These are phyloP conservation scores for Ceratocystis colombiana DNA, from an alignment of 2,329 filamentous ascomycete genomes.

Conservation along the genomic window DNA sequence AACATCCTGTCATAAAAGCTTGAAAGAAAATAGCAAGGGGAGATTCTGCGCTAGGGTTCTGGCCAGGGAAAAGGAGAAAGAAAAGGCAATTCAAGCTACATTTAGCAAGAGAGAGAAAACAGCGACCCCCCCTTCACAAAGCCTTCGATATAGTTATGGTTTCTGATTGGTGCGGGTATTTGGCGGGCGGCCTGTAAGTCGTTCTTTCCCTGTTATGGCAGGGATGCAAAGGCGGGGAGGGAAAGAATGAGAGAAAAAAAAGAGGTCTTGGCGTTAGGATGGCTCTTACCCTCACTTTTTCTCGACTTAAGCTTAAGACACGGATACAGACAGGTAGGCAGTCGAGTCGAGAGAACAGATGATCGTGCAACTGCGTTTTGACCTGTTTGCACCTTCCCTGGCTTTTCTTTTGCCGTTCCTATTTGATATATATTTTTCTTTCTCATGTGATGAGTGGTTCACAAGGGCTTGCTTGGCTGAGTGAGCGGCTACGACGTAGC, in stretches of 20 bases:
- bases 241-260: neutral
- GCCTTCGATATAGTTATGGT: neutral
- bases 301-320: slow-evolving; percentile 15
- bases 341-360: slow-evolving; percentile 6
- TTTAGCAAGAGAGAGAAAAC: neutral
- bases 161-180: slow-evolving; percentile 11
- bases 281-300: slow-evolving; percentile 8
- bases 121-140: neutral
- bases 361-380: slow-evolving; percentile 7
- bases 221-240: neutral
- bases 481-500: neutral
- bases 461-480: neutral
- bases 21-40: neutral
- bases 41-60: neutral
- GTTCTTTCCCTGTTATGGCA: neutral
- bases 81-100: neutral
- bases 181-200: neutral
- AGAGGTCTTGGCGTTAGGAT: neutral
- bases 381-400: neutral
- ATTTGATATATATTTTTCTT: neutral
- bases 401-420: neutral
- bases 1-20: slow-evolving; percentile 3
- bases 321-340: neutral
- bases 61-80: neutral
- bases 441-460: neutral